Evolutionary conservation across 2,329 filamentous ascomycete species (phyloP), one percentile per base, ranked within the genome.

Genomic region (Dichotomopilus funicola): DNA sequence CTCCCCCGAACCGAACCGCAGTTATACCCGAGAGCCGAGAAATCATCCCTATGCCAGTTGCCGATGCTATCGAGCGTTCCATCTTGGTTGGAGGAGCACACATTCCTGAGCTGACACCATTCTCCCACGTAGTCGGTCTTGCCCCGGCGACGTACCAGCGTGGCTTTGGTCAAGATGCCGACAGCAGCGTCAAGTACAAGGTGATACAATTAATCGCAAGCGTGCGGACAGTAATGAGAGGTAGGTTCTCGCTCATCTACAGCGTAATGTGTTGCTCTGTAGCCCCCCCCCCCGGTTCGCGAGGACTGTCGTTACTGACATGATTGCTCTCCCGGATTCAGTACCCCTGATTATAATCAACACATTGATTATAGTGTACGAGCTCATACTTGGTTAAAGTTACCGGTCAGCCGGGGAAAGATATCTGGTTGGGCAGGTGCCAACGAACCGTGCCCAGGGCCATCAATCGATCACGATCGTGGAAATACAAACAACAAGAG

Each of bases 161-260:
- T 1, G 84, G 85, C 42, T 96, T 96, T 70, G 90, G 91, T 64
- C 75, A 85, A 62, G 74, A 79, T 66, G 66, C 88, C 64, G 88
- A 89, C 63, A 80, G 85, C 61, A 91, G 89, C 72, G 79, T 95
- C 65, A 92, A 94, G 72, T 86, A 86, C 51, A 94, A 94, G 71
- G 79, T 91, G 43, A 86, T 96, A 65, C 91, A 95, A 70, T 74
- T 97, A 66, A 94, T 97, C 63, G 88, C 89, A 38, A 94, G 89
- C 66, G 87, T 96, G 64, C 80, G 92, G 71, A 96, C 89, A 56
- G 77, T 97, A 53, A 95, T 95, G 89, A 83, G 92, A 76, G 91
- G 91, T 96, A 80, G 57, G 86, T 82, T 35, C 49, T 37, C 52
- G 31, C 2, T 6, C 10, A 12, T 43, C 36, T 38, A 27, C 10